These are phyloP conservation scores for Aureobasidium zeae DNA, from an alignment of 2,329 filamentous ascomycete genomes.

Conservation along the genomic window DNA sequence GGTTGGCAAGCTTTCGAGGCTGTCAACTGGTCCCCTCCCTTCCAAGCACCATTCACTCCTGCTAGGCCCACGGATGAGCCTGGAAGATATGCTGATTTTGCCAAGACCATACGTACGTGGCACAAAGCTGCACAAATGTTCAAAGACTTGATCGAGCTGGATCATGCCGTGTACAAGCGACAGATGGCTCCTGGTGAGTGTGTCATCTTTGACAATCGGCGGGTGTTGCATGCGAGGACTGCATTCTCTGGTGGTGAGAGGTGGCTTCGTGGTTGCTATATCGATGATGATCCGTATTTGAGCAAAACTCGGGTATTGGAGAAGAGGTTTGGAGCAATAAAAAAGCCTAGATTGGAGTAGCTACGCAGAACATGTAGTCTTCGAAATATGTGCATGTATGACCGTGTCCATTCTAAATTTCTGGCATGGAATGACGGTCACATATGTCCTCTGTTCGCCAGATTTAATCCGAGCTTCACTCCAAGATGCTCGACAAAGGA, in stretches of 20 bases:
- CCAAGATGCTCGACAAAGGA: no score
- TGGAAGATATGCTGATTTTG: no score
- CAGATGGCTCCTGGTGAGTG: constrained; percentile 75
- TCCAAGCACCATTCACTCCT: constrained; percentile 27
- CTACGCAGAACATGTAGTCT: no score
- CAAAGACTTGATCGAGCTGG: constrained; percentile 47
- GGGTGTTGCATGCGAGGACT: constrained; percentile 73
- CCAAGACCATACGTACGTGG: constrained; percentile 32
- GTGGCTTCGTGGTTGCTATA: constrained; percentile 80
- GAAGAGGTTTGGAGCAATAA: neutral
- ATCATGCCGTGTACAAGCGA: constrained; percentile 55
- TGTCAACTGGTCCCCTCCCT: constrained; percentile 31
- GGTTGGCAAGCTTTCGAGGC: constrained; percentile 21
- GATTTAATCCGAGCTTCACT: no score
- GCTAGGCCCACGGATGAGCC: neutral
- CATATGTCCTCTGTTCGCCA: no score
- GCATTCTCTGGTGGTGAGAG: constrained; percentile 63
- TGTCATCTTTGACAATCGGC: constrained; percentile 83
- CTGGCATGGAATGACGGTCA: no score
- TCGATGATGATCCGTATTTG: constrained; percentile 56
- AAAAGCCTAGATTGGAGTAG: no score
- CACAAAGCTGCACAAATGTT: constrained; percentile 48
- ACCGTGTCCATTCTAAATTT: no score
- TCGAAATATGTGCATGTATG: no score
- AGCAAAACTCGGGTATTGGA: constrained; percentile 25